Conservation (phyloP, 208 protist genomes). For the Tritrichomonas foetus region DNA sequence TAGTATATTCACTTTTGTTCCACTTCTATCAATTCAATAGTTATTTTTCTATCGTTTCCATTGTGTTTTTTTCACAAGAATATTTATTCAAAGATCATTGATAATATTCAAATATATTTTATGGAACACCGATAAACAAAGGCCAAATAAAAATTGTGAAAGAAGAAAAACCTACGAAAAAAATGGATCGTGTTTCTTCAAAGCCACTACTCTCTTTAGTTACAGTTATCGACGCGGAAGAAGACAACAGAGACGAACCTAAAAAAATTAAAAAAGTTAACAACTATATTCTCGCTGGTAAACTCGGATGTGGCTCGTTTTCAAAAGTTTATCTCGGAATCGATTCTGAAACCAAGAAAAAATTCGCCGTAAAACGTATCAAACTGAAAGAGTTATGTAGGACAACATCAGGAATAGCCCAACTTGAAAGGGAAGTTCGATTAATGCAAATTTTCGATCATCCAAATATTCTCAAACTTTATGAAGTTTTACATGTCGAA, state of each 20-base stretch:
- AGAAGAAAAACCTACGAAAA: no score
- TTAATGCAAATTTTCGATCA: background rate
- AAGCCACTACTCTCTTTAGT: no score
- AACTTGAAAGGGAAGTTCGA: constrained; percentile 4
- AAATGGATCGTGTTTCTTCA: no score
- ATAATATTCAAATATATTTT: no score
- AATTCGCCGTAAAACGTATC: background rate
- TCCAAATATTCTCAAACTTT: background rate
- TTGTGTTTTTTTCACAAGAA: no score
- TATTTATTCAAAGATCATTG: no score
- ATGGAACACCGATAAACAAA: no score
- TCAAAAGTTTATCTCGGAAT: constrained; percentile 21
- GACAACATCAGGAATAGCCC: background rate
- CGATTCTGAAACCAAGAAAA: background rate
- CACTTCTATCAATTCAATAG: no score
- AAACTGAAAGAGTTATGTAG: background rate
- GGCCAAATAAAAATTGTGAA: no score
- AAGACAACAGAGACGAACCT: background rate
- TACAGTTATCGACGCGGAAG: background rate
- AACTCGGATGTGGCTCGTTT: background rate
- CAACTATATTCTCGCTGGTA: background rate
- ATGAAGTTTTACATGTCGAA: background rate
- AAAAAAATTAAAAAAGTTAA: background rate
- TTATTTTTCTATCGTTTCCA: no score
- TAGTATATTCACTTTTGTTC: no score